A percentile compares a stretch with the other conserved stretches of the same genome.
Conservation (phyloP, 148 eudicot species). For the Diospyros kaki region DNA sequence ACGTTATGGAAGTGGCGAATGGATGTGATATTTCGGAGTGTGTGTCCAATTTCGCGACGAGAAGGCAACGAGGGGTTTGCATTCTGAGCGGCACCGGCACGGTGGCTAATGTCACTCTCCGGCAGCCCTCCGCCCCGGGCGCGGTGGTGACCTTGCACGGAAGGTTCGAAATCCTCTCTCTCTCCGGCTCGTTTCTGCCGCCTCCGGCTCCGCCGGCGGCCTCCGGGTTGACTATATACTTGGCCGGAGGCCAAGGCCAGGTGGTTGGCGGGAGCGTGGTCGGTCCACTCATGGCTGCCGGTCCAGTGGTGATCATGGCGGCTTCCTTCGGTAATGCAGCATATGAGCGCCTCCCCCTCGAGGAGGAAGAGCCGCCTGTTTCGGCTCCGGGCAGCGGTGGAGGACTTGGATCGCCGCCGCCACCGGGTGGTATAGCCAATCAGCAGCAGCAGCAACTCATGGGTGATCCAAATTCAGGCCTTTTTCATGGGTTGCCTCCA, state of each 20-base stretch:
- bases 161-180: slow-evolving; percentile 51
- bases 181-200: slow-evolving; percentile 49
- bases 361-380: slow-evolving; percentile 36
- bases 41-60: slow-evolving; percentile 31
- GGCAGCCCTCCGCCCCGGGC: slow-evolving; percentile 43
- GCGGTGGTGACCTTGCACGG: slow-evolving; percentile 46
- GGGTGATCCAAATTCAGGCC: slow-evolving; percentile 23
- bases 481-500: slow-evolving; percentile 35
- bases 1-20: slow-evolving; percentile 50
- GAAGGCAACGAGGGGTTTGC: slow-evolving; percentile 55
- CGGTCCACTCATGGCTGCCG: slow-evolving; percentile 46
- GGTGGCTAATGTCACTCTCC: slow-evolving; percentile 45
- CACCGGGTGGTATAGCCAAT: slow-evolving; percentile 15
- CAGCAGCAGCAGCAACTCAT: slow-evolving; percentile 18
- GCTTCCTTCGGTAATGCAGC: slow-evolving; percentile 61
- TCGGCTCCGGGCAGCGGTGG: slow-evolving; percentile 13
- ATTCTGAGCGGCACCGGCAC: slow-evolving; percentile 47
- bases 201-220: slow-evolving; percentile 63
- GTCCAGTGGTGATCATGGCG: slow-evolving; percentile 62
- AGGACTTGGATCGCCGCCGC: slow-evolving; percentile 31
- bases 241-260: slow-evolving; percentile 63
- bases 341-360: slow-evolving; percentile 56
- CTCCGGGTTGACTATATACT: slow-evolving; percentile 42
- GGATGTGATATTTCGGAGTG: slow-evolving; percentile 49
- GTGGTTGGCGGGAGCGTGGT: slow-evolving; percentile 59